Evolutionary conservation across 2,329 filamentous ascomycete genomes (phyloP), one percentile per base, ranked within the genome.

Genomic region (Pseudogymnoascus sp.): DNA sequence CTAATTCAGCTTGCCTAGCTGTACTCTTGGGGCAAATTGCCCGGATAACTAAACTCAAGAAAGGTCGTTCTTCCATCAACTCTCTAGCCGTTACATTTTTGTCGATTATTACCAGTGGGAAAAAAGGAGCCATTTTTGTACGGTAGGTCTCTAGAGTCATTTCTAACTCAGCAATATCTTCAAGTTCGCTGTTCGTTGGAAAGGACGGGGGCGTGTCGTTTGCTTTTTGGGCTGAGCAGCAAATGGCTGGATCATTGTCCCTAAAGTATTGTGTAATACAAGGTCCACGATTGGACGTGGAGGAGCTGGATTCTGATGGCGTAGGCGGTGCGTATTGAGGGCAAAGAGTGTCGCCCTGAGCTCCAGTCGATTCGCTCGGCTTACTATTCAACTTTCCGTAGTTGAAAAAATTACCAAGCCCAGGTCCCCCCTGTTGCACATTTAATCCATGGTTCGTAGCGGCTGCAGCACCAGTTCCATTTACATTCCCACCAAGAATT

Each of bases 81-180:
- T 56, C 46, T 34, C 25, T 63, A 38, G 56, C 56, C 28, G 63
- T 59, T 0, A 53, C 46, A 38, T 36, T 61, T 23, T 46, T 36
- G 28, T 23, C 21, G 12, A 64, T 46, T 31, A 53, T 60, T 18
- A 63, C 61, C 42, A 64, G 21, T 12, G 63, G 63, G 37, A 64
- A 59, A 60, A 62, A 60, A 16, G 63, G 61, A 3, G 62, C 60
- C 61, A 64, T 63, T 28, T 46, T 60, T 37, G 46, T 37, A 31
- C 63, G 63, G 49, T 63, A 64, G 23, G 36, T 60, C 8, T 63
- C 61, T 6, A 64, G 37, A 31, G 34, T 31, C 38, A 63, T 23
- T 63, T 64, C 63, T 18, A 64, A 23, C n/a, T 64, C 60, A 14
- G 31, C 49, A 12, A 59, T 11, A 7, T 56, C 46, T 18, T 56